Evolutionary conservation across 495 filamentous ascomycete species (phyloP).

Genomic region (Ascodesmis nigricans): DNA sequence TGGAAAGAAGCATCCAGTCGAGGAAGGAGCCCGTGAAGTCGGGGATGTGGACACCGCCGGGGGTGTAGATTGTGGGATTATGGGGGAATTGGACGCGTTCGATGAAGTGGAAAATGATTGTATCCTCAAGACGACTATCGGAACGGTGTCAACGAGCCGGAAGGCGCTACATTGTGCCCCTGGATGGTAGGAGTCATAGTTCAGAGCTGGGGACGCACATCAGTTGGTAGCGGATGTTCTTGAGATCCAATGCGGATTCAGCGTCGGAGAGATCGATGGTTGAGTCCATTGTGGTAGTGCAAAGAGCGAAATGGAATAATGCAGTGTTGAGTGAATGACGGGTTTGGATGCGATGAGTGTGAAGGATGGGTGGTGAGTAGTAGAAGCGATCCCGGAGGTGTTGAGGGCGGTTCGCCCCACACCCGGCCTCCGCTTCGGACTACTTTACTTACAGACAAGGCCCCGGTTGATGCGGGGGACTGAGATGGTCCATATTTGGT

Average conservation of each 20-base stretch:
- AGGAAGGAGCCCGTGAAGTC: conserved; percentile 45
- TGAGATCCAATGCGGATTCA: conserved; percentile 65
- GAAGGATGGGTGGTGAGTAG: too few species aligned
- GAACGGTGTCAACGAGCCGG: background rate
- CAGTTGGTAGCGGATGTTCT: conserved; percentile 84
- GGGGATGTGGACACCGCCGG: conserved; percentile 67
- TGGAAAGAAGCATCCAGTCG: conserved; percentile 78
- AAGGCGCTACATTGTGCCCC: background rate
- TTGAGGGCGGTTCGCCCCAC: too few species aligned
- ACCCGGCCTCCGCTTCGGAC: too few species aligned
- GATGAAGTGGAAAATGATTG: conserved; percentile 95
- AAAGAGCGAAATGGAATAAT: too few species aligned
- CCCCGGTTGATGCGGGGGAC: too few species aligned
- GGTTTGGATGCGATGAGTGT: too few species aligned
- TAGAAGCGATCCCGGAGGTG: too few species aligned
- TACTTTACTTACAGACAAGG: too few species aligned
- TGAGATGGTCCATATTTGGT: too few species aligned
- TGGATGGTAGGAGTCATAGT: background rate
- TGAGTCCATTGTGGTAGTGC: too few species aligned
- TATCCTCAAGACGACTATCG: conserved; percentile 77
- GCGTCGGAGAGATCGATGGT: conserved; percentile 71
- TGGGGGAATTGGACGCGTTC: conserved; percentile 94
- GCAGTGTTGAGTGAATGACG: too few species aligned
- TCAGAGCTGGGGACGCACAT: conserved; percentile 36
- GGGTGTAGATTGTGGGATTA: conserved; percentile 66